These are phyloP conservation scores for Coemansia sp. DNA, from an alignment of 192 early-diverging fungal genomes.

Conservation along the genomic window DNA sequence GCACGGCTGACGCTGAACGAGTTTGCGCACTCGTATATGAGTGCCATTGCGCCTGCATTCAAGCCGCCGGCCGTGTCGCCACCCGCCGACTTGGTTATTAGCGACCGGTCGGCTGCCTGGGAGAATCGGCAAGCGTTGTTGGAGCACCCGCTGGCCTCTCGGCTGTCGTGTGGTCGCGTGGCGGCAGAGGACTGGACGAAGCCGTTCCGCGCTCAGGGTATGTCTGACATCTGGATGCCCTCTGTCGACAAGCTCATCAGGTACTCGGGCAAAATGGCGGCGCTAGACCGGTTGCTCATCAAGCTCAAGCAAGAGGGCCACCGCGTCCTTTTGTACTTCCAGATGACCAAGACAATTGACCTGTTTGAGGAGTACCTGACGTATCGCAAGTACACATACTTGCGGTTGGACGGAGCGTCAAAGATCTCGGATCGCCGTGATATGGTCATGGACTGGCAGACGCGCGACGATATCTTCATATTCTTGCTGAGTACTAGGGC, in stretches of 20 bases:
- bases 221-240: slow-evolving; percentile 68
- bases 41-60: slow-evolving; percentile 50
- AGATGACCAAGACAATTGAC: slow-evolving; percentile 89
- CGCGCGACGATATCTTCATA: slow-evolving; percentile 78
- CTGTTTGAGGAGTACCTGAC: slow-evolving; percentile 85
- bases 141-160: slow-evolving; percentile 27
- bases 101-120: slow-evolving; percentile 60
- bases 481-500: slow-evolving; percentile 83
- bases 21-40: slow-evolving; percentile 41
- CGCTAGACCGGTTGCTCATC: slow-evolving; percentile 67
- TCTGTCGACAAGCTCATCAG: slow-evolving; percentile 73
- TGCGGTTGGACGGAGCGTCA: slow-evolving; percentile 86
- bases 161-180: slow-evolving; percentile 27
- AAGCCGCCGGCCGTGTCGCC: slow-evolving; percentile 61
- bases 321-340: slow-evolving; percentile 82
- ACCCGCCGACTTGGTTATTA: slow-evolving; percentile 61
- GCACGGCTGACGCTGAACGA: slow-evolving; percentile 23
- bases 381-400: slow-evolving; percentile 82
- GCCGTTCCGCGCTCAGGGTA: slow-evolving; percentile 54
- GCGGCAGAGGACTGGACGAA: slow-evolving; percentile 38
- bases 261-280: slow-evolving; percentile 77
- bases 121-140: slow-evolving; percentile 52
- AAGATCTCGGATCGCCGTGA: slow-evolving; percentile 84
- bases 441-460: slow-evolving; percentile 94
- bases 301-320: slow-evolving; percentile 76